Conservation (phyloP, 179 eudicot genomes). For the Silene noctiflora region DNA sequence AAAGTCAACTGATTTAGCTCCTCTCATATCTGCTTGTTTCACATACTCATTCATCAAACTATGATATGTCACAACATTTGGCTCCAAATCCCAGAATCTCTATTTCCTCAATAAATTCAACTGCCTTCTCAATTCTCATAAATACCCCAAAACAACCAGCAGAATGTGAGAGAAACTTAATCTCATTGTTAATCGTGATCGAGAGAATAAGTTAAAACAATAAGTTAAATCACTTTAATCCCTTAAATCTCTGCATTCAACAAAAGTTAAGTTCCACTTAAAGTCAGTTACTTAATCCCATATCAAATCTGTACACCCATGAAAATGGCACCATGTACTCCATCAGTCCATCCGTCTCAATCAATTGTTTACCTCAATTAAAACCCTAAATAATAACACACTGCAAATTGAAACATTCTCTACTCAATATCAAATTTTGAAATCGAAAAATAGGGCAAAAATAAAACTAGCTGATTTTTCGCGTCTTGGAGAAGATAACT, state of each 20-base stretch:
- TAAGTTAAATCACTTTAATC: constrained; percentile 13
- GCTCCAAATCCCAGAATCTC: constrained; percentile 48
- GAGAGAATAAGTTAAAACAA: background rate
- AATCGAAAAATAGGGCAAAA: too few relatives aligned
- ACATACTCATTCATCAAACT: constrained; percentile 80
- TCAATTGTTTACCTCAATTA: background rate
- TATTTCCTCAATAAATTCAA: constrained; percentile 48
- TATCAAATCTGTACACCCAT: constrained; percentile 15
- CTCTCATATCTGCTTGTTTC: constrained; percentile 41
- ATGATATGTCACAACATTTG: constrained; percentile 60
- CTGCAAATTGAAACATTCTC: too few relatives aligned
- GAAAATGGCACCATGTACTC: background rate
- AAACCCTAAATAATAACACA: too few relatives aligned
- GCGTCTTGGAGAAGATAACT: too few relatives aligned
- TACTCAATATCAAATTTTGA: too few relatives aligned
- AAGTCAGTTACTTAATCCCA: constrained; percentile 1
- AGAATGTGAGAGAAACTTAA: too few relatives aligned
- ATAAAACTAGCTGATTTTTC: too few relatives aligned
- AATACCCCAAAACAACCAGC: constrained; percentile 26
- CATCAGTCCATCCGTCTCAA: too few relatives aligned
- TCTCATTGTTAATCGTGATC: constrained; percentile 25
- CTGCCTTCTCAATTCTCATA: constrained; percentile 47
- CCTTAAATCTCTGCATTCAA: constrained; percentile 34
- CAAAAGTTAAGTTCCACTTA: constrained; percentile 9
- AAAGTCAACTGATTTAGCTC: constrained; percentile 51